A percentile compares a stretch with the other conserved stretches of the same genome.
These are phyloP conservation scores for Suhomyces atakaporum DNA, from an alignment of 1,139 yeast species.

Conservation along the genomic window DNA sequence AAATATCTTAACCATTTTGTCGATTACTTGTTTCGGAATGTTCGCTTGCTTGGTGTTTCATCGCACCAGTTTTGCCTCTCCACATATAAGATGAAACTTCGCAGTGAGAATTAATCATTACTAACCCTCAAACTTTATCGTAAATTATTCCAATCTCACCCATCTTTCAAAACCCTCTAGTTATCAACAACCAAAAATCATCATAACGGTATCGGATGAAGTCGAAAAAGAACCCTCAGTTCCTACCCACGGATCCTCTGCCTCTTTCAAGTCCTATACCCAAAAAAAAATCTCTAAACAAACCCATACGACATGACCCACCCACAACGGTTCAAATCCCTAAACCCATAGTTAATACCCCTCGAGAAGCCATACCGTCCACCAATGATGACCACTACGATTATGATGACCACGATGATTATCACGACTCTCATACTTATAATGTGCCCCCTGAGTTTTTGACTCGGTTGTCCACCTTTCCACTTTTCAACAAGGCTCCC, in stretches of 20 bases:
- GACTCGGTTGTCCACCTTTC: constrained; percentile 55
- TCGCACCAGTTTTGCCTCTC: background rate
- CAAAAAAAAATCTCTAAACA: constrained; percentile 3
- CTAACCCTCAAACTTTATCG: too few species aligned
- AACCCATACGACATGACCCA: constrained; percentile 3
- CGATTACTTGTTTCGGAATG: too few species aligned
- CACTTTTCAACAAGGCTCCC: constrained; percentile 68
- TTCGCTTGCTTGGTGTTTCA: too few species aligned
- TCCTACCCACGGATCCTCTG: constrained; percentile 14
- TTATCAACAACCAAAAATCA: too few species aligned
- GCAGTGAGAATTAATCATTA: background rate
- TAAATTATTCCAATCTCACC: too few species aligned
- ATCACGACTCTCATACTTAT: constrained; percentile 2
- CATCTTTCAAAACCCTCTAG: too few species aligned
- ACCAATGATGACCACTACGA: constrained; percentile 7
- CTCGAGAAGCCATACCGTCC: background rate
- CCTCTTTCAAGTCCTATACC: constrained; percentile 13
- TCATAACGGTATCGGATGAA: constrained; percentile 2
- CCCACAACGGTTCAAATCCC: background rate
- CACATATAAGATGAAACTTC: background rate
- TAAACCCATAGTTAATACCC: constrained; percentile 1
- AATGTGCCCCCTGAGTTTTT: constrained; percentile 54
- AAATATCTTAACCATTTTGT: too few species aligned
- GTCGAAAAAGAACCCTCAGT: constrained; percentile 9
- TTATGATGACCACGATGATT: constrained; percentile 10